Evolutionary conservation across 345 rosid genomes (phyloP).

Genomic region (Lenwebbia sp.): DNA sequence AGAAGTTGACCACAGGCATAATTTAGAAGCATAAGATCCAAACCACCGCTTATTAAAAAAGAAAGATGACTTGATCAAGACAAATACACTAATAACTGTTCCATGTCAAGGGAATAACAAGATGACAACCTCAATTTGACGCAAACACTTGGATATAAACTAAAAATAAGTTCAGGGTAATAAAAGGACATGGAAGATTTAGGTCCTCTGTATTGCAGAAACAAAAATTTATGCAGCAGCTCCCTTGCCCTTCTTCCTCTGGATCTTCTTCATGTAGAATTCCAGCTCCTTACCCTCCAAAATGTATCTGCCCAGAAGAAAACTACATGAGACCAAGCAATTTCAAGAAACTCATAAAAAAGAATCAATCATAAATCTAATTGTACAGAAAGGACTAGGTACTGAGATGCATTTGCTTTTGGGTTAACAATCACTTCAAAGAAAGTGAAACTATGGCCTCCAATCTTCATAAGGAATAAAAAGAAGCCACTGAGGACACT

Average conservation of each 20-base stretch:
- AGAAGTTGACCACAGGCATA: background rate
- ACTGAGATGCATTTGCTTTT: background rate
- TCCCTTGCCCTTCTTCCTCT: constrained; percentile 44
- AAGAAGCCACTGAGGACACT: background rate
- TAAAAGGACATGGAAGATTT: background rate
- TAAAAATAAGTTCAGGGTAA: background rate
- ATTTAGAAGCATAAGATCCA: background rate
- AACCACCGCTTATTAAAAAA: background rate
- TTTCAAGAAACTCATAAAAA: background rate
- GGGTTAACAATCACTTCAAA: background rate
- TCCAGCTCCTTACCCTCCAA: constrained; percentile 40
- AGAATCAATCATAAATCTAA: background rate
- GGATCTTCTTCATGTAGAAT: constrained; percentile 35
- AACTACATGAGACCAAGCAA: background rate
- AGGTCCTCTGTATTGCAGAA: background rate
- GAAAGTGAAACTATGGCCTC: background rate
- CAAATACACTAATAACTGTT: background rate
- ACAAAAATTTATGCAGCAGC: constrained; percentile 11
- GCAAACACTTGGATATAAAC: background rate
- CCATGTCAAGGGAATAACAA: background rate
- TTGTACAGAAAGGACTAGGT: background rate
- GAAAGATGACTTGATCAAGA: background rate
- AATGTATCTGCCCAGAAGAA: constrained; percentile 9
- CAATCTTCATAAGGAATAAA: background rate
- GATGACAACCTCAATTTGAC: background rate